Base-by-base conservation (phyloP, 352 stramenopile genomes). In the Phytophthora hybrid region DNA sequence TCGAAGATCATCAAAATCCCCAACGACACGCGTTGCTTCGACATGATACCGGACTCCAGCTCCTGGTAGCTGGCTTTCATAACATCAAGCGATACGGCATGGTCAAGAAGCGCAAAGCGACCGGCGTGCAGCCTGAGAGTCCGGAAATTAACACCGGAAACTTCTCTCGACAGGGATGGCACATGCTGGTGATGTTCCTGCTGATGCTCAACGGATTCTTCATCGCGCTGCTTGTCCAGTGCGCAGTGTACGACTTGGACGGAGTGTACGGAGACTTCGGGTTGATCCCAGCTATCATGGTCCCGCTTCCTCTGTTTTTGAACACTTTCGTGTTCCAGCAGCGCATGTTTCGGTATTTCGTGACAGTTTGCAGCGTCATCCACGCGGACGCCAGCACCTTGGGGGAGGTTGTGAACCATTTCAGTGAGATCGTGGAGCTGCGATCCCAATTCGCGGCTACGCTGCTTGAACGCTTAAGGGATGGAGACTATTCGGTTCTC, bases 201-300 rank as follows among this genome's bases (percentile, higher is more conserved):
- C 55, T 94, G 13, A 90, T 94, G 67, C 70, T 94, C n/a, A 94
- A 94, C 59, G 87, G 79, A 0, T 84, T 94, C 41, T 93, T 85
- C 74, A 64, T 83, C 18, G 85, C 82, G 21, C 73, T 93, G 16
- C 67, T 93, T n/a, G 64, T 83, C 11, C 85, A 93, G 59, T 93
- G 85, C 51, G 73, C 90, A 0, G 66, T 92, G 19, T 91, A 91
- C 69, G 66, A 81, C 18, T 54, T 81, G 62, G 64, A 76, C 47
- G 59, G 76, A 4, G 75, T 81, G 6, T 78, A 76, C 41, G 49
- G 55, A 23, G 71, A 90, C n/a, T 76, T 85, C 31, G 63, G 77
- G 6, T 26, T 81, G 0, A 19, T 79, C 1, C 31, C 79, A 11
- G 60, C 72, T 0, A 31, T 88, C 1, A 58, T 80, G 2, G 49